These are phyloP conservation scores for Neurospora sp. DNA, from an alignment of 495 filamentous ascomycete species.

Conservation along the genomic window DNA sequence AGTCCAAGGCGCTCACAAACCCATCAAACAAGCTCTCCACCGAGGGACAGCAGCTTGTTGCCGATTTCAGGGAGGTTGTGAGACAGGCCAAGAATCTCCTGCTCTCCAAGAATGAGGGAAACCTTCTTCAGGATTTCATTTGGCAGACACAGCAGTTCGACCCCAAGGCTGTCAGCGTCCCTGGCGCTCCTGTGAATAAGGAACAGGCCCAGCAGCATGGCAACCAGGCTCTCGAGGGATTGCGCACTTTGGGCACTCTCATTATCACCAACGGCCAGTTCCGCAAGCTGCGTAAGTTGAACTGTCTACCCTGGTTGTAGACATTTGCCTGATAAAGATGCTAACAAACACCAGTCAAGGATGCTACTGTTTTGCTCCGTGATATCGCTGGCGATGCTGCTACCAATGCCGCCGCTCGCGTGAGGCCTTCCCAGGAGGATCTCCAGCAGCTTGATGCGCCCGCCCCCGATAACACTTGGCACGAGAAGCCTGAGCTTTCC, in stretches of 20 bases:
- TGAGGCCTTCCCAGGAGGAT: conserved; percentile 72
- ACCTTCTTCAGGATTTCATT: conserved; percentile 92
- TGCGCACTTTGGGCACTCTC: conserved; percentile 79
- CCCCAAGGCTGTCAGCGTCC: conserved; percentile 46
- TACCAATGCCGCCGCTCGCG: conserved; percentile 61
- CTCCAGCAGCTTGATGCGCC: conserved; percentile 69
- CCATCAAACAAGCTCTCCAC: conserved; percentile 72
- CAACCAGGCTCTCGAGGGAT: conserved; percentile 68
- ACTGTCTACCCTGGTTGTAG: neutral
- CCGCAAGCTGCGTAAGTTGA: conserved; percentile 72
- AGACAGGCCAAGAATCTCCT: conserved; percentile 79
- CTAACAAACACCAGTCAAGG: conserved; percentile 67
- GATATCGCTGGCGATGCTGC: conserved; percentile 90
- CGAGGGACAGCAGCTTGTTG: conserved; percentile 69
- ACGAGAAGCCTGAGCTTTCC: conserved; percentile 73
- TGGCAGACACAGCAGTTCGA: conserved; percentile 76
- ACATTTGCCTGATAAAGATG: conserved; percentile 16
- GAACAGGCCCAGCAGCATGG: conserved; percentile 70
- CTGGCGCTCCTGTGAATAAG: conserved; percentile 60
- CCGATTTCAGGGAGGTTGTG: conserved; percentile 72
- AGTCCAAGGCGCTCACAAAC: conserved; percentile 50
- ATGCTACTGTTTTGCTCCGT: conserved; percentile 71
- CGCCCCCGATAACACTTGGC: conserved; percentile 87
- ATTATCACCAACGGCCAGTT: conserved; percentile 96
- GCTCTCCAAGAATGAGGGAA: conserved; percentile 91